A percentile compares a stretch with the other conserved stretches of the same genome.
These are phyloP conservation scores for Verticillium isaacii DNA, from an alignment of 2,329 filamentous ascomycete species.

Conservation along the genomic window DNA sequence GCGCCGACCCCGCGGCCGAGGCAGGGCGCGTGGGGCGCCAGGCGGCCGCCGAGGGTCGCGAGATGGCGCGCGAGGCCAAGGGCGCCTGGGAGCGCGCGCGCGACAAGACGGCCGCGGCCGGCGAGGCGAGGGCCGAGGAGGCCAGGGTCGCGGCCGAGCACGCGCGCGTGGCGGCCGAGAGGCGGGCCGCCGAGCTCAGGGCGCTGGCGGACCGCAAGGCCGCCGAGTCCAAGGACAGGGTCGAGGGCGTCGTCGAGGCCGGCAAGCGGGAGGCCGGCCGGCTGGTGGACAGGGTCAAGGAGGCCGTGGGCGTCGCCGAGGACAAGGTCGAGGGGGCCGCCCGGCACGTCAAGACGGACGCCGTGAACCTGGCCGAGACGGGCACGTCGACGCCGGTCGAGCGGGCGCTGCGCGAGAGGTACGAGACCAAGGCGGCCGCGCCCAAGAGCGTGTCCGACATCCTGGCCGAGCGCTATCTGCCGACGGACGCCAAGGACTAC, in stretches of 20 bases:
- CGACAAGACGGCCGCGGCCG: constrained; percentile 11
- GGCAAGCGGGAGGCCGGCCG: constrained; percentile 8
- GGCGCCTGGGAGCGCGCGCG: constrained; percentile 14
- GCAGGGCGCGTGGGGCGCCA: constrained; percentile 14
- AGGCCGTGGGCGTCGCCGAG: constrained; percentile 17
- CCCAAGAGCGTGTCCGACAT: constrained; percentile 48
- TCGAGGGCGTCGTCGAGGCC: constrained; percentile 9
- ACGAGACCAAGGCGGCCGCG: constrained; percentile 34
- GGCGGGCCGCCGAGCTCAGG: constrained; percentile 8
- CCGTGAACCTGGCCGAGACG: constrained; percentile 18
- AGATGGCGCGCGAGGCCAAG: constrained; percentile 16
- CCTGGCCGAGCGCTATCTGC: constrained; percentile 50
- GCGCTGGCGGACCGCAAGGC: constrained; percentile 6
- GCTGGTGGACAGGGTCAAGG: constrained; percentile 22
- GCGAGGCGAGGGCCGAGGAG: constrained; percentile 15
- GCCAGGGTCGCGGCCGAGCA: constrained; percentile 12
- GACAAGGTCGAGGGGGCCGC: constrained; percentile 33
- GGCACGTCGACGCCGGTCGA: constrained; percentile 34
- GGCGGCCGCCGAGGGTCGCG: constrained; percentile 8
- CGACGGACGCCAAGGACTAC: constrained; percentile 40
- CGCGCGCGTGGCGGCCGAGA: constrained; percentile 5
- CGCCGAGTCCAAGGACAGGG: constrained; percentile 9
- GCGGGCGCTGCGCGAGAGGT: constrained; percentile 47
- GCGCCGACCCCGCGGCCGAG: constrained; percentile 19
- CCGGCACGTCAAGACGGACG: constrained; percentile 28